These are phyloP conservation scores for Malus orientalis DNA, from an alignment of 306 rosid species.

Conservation along the genomic window DNA sequence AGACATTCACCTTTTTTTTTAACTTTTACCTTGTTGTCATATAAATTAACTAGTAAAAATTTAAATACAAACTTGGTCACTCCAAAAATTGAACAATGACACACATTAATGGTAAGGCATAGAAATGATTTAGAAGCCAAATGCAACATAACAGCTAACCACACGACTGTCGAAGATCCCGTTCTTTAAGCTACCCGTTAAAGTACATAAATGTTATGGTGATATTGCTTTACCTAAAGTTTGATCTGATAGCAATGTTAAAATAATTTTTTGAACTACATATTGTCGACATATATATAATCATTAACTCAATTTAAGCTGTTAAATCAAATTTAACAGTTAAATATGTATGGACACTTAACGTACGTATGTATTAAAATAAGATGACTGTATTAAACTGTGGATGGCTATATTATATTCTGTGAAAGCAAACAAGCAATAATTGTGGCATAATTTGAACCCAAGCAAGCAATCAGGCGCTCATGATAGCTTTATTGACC, in stretches of 20 bases:
- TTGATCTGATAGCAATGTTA: not conserved
- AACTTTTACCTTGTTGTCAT: not conserved
- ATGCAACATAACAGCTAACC: not conserved
- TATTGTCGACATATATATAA: not conserved
- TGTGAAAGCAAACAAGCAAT: not conserved
- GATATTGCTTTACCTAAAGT: not conserved
- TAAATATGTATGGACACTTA: too few relatives aligned
- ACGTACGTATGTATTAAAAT: too few relatives aligned
- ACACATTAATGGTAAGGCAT: not conserved
- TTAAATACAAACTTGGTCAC: not conserved
- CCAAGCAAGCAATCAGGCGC: not conserved
- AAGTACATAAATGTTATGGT: not conserved
- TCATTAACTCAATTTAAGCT: not conserved
- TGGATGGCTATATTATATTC: too few relatives aligned
- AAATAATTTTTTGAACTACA: too few relatives aligned
- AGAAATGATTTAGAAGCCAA: not conserved
- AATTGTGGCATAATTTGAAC: constrained; percentile 8
- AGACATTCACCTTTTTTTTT: not conserved
- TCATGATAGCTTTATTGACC: not conserved
- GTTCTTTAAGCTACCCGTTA: not conserved
- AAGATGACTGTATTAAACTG: too few relatives aligned
- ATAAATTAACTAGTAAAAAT: not conserved
- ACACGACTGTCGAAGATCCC: too few relatives aligned
- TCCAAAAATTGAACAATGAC: not conserved
- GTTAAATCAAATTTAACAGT: too few relatives aligned